Base-by-base conservation (phyloP, 2,329 filamentous ascomycete species). In the Neonectria hederae region DNA sequence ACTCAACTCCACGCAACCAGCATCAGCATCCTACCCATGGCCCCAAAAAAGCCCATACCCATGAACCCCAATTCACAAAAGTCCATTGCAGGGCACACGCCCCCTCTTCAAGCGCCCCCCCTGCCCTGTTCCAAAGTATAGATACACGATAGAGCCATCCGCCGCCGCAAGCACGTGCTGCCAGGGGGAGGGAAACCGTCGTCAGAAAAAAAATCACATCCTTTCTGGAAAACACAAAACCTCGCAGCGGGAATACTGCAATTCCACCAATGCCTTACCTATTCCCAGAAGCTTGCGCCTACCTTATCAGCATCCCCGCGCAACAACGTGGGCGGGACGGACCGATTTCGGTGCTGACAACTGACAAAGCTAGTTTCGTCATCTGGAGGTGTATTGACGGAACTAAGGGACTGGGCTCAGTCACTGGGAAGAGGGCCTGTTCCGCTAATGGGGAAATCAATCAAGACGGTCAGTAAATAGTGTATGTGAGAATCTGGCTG, bases 141-240 rank as follows among this genome's bases (percentile, higher is more conserved):
- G 48, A 32, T 32, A 51, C 48, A 7, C 48, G 48, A 64, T 61
- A 57, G 8, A 56, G 52, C 62, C 59, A 61, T 64, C 10, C n/a
- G 21, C 17, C 28, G 51, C 21, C 14, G 28, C 52, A 56, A 61
- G 62, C 57, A 61, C 57, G 57, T 64, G 57, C 62, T 61, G 30
- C 2, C 54, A 51, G 21, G 35, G 38, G n/a, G 6, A 4, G 17
- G 38, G 13, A 42, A 21, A 17, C 38, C 53, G 26, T 46, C 45
- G 26, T 26, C 28, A 17, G 19, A 43, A 32, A 61, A 52, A 43
- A 19, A 46, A 46, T 38, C 35, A 42, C 26, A 48, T 28, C 17
- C 14, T 17, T 17, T 22, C 17, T 22, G 4, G 56, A 21, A 43
- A n/a, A 9, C 42, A 8, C 28, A 30, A 35, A 48, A 19, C 26